Percentiles rank a stretch among this genome's conserved stretches.
phyloP scores from a whole-genome alignment of 768 basidiomycete genomes.

The Tricholoma sp. region DNA sequence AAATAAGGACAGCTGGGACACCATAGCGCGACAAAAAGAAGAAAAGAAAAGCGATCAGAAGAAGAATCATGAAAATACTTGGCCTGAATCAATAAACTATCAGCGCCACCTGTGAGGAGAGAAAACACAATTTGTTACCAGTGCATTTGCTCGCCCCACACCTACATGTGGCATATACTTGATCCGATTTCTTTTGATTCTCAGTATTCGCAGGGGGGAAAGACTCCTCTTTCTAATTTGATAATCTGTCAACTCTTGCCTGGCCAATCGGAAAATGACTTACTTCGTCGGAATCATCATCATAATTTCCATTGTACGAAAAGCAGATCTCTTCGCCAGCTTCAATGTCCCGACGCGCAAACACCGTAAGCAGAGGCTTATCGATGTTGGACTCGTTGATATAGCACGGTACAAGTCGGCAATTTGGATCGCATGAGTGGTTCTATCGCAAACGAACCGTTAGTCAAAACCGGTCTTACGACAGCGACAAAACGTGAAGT shows the following conservation, averaged over 20 bases:
- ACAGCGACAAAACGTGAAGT: background rate
- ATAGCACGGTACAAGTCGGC: constrained; percentile 63
- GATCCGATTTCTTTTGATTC: constrained; percentile 23
- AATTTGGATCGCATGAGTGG: constrained; percentile 89
- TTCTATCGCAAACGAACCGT: constrained; percentile 46
- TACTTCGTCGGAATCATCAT: constrained; percentile 32
- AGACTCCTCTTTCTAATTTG: background rate
- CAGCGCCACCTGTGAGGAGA: background rate
- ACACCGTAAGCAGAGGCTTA: constrained; percentile 66
- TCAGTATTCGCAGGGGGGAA: constrained; percentile 6
- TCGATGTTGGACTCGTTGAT: constrained; percentile 71
- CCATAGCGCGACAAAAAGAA: background rate
- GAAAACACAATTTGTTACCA: constrained; percentile 25
- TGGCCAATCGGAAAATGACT: constrained; percentile 4
- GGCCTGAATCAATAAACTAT: background rate
- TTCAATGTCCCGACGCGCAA: constrained; percentile 59
- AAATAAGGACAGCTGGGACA: background rate
- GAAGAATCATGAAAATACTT: background rate
- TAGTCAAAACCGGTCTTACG: background rate
- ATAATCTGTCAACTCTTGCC: background rate
- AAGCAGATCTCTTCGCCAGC: constrained; percentile 72
- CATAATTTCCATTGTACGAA: constrained; percentile 54
- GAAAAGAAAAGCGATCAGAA: background rate
- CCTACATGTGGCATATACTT: constrained; percentile 43
- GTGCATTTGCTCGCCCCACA: constrained; percentile 51